A percentile compares a stretch with the other conserved stretches of the same genome.
Conservation (phyloP, 495 filamentous ascomycete species). For the Penicillium paradoxum region DNA sequence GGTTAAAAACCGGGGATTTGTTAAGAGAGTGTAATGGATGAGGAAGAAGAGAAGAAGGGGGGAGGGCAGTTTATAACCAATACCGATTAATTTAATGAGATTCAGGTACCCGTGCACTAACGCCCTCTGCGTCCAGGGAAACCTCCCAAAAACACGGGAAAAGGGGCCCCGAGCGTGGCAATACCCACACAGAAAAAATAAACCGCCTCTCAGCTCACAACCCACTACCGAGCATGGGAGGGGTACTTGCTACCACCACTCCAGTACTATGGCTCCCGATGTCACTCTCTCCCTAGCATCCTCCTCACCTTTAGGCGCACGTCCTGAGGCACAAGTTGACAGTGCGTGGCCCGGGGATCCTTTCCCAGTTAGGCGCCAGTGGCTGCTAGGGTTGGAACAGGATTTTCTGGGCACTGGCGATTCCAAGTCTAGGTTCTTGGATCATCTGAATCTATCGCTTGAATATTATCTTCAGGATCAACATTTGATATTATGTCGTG, state of each 20-base stretch:
- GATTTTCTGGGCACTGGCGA: conserved; percentile 7
- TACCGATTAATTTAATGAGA: conserved; percentile 7
- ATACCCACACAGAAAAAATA: neutral
- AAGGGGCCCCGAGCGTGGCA: conserved; percentile 10
- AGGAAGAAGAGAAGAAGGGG: conserved; percentile 10
- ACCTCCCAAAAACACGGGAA: conserved; percentile 5
- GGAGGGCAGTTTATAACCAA: conserved; percentile 14
- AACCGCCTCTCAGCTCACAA: neutral
- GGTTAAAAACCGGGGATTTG: conserved; percentile 34
- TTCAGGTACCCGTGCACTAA: conserved; percentile 27
- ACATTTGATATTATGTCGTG: neutral
- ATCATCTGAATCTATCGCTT: neutral
- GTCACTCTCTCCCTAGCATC: conserved; percentile 6
- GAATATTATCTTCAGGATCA: neutral
- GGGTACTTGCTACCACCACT: neutral
- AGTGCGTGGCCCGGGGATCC: conserved; percentile 10
- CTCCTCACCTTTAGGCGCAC: conserved; percentile 1
- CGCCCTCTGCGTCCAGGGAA: neutral
- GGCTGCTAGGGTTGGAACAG: conserved; percentile 2
- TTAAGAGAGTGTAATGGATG: conserved; percentile 23
- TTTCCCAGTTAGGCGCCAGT: conserved; percentile 11
- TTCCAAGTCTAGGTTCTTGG: conserved; percentile 5
- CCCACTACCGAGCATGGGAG: neutral
- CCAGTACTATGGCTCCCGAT: neutral
- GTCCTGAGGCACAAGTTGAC: neutral